Percentiles rank a stretch among this genome's conserved stretches.
phyloP scores from a whole-genome alignment of 2,329 filamentous ascomycete genomes.

The Fusarium vanettenii region DNA sequence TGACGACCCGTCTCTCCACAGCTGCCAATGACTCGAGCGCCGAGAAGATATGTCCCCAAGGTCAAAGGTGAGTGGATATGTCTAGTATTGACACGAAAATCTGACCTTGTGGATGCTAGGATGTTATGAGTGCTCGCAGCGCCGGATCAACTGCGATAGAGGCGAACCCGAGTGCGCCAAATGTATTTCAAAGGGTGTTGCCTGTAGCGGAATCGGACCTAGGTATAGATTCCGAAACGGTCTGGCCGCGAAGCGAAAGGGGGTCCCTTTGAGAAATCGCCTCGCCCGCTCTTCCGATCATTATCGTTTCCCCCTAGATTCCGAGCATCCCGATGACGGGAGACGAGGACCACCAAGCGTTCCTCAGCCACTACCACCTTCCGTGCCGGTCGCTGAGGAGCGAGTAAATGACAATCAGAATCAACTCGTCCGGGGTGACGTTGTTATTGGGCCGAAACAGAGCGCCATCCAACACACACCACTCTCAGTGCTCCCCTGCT shows the following conservation, averaged over 20 bases:
- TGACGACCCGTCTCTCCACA: neutral
- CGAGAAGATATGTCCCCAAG: conserved; percentile 34
- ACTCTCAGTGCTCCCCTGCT: neutral
- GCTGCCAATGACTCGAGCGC: neutral
- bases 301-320: neutral
- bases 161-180: conserved; percentile 47
- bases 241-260: conserved; percentile 1
- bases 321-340: neutral
- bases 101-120: conserved; percentile 29
- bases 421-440: neutral
- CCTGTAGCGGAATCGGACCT: conserved; percentile 45
- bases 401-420: neutral
- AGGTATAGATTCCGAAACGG: conserved; percentile 22
- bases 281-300: neutral
- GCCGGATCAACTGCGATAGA: conserved; percentile 51
- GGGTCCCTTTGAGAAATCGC: neutral
- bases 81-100: neutral
- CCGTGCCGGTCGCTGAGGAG: neutral
- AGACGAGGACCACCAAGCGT: neutral
- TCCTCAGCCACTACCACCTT: neutral
- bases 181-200: conserved; percentile 45
- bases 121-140: conserved; percentile 50
- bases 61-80: conserved; percentile 31
- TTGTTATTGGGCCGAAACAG: neutral
- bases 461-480: neutral